Base-by-base conservation (phyloP, 2,329 filamentous ascomycete species). In the Pseudogymnoascus sp. region DNA sequence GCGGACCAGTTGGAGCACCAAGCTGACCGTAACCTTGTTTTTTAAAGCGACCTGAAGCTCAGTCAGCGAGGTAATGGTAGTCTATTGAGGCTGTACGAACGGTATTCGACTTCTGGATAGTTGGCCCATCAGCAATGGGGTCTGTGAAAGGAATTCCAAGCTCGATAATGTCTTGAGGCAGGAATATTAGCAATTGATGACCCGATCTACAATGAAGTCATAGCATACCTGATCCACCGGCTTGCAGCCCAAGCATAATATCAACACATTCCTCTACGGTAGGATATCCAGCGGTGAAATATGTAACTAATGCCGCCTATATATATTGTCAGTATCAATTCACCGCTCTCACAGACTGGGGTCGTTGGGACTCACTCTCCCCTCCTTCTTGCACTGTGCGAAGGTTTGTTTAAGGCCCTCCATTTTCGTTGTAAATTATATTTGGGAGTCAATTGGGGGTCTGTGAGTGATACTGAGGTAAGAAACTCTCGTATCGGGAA, bases 61-160 rank as follows among this genome's bases (percentile, higher is more conserved):
- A 65, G 63, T 68, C 62, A 71, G 65, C 53, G 60, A 26, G 44
- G 44, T 29, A 44, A 61, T 37, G 63, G 11, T 63, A 40, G 23
- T 21, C 23, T 35, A 44, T 46, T 26, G 23, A 13, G 15, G 50
- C 4, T 63, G 56, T 46, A 73, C 76, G 71, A 79, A 87, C 86
- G 42, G 91, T 97, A 78, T 99, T 99, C 68, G 95, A 86, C 67
- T 87, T 95, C 79, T 99, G 95, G 69, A 99, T 97, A 4, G 93
- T 97, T 37, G 95, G 95, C 29, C 95, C 95, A 77, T 99, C 95
- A 70, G 93, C 95, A 77, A 97, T 97, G 64, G 95, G 95, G 75
- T 99, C 95, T 72, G 93, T 97, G 79, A 99, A 99, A 61, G 95
- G 95, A 63, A 96, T 87, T 67, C 93, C 95, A 69, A 99, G 86